phyloP scores from a whole-genome alignment of 2,329 filamentous ascomycete genomes.

The Talaromyces sp. region DNA sequence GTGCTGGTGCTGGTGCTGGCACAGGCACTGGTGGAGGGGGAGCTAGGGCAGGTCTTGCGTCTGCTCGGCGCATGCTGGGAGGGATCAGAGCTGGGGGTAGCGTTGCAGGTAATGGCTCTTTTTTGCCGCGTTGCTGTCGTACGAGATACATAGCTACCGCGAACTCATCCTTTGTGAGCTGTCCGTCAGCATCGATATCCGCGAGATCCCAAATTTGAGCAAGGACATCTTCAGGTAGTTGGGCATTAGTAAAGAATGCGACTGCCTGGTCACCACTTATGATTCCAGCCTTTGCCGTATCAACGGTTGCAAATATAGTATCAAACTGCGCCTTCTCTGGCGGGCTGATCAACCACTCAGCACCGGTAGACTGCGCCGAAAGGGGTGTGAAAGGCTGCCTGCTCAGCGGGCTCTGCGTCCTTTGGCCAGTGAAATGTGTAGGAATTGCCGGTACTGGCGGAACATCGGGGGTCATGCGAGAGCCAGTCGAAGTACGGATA shows the following conservation, averaged over 20 bases:
- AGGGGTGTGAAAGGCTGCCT: constrained; percentile 51
- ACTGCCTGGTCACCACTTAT: constrained; percentile 95
- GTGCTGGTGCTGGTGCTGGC: constrained; percentile 28
- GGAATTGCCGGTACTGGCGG: constrained; percentile 67
- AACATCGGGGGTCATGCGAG: constrained; percentile 44
- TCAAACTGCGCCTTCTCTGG: constrained; percentile 87
- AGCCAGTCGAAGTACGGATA: constrained; percentile 51
- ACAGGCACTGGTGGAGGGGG: constrained; percentile 32
- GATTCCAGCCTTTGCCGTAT: constrained; percentile 73
- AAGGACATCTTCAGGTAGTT: constrained; percentile 79
- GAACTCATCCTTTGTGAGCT: constrained; percentile 83
- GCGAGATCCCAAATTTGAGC: constrained; percentile 97
- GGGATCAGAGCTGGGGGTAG: constrained; percentile 80
- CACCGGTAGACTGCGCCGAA: constrained; percentile 54
- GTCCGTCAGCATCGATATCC: constrained; percentile 86
- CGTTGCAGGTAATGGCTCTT: constrained; percentile 67
- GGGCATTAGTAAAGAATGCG: constrained; percentile 87
- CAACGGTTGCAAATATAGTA: constrained; percentile 76
- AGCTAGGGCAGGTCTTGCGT: constrained; percentile 42
- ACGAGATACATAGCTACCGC: constrained; percentile 98
- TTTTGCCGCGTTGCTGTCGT: constrained; percentile 75
- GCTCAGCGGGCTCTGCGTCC: constrained; percentile 59
- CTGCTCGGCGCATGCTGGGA: constrained; percentile 69
- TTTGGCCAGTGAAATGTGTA: constrained; percentile 68
- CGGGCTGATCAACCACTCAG: constrained; percentile 78